These are phyloP conservation scores for Thelephora terrestris DNA, from an alignment of 1,284 basidiomycete genomes.

Conservation along the genomic window DNA sequence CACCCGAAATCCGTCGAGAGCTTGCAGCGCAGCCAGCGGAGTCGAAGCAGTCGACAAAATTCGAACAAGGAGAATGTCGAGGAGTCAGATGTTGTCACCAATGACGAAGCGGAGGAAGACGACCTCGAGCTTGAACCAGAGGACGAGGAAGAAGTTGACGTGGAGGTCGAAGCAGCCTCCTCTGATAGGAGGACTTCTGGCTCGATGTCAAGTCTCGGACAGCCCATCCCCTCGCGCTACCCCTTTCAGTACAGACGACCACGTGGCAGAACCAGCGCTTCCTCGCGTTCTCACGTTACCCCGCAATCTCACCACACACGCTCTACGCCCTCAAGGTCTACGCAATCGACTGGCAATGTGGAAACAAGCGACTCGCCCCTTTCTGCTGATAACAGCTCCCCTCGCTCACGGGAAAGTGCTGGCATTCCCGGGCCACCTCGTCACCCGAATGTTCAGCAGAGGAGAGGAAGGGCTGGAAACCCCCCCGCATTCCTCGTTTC, in stretches of 20 bases:
- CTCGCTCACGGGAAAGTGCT: conserved; percentile 12
- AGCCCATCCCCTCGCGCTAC: conserved; percentile 59
- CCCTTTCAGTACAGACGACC: conserved; percentile 60
- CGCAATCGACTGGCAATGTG: conserved; percentile 47
- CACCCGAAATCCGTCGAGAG: conserved; percentile 8
- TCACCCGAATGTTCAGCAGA: conserved; percentile 34
- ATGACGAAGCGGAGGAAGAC: conserved; percentile 15
- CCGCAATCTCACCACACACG: conserved; percentile 26
- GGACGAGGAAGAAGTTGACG: conserved; percentile 31
- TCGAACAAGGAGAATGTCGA: conserved; percentile 17
- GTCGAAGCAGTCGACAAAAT: conserved; percentile 19
- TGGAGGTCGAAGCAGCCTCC: conserved; percentile 37
- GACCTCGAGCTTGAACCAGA: conserved; percentile 22
- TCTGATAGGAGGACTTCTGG: conserved; percentile 50
- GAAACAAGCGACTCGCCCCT: conserved; percentile 44
- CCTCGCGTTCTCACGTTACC: conserved; percentile 19
- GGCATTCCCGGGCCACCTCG: conserved; percentile 65
- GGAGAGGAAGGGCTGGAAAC: conserved; percentile 40
- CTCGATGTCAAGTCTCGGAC: conserved; percentile 71
- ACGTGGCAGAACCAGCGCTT: conserved; percentile 32
- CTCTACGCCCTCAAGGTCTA: conserved; percentile 34
- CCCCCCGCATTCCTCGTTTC: conserved; percentile 36
- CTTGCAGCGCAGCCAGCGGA: conserved; percentile 13
- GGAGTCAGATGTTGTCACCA: conserved; percentile 2
- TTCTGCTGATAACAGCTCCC: conserved; percentile 13